Conservation (phyloP, 495 filamentous ascomycete genomes). For the Diplogelasinospora grovesii region DNA sequence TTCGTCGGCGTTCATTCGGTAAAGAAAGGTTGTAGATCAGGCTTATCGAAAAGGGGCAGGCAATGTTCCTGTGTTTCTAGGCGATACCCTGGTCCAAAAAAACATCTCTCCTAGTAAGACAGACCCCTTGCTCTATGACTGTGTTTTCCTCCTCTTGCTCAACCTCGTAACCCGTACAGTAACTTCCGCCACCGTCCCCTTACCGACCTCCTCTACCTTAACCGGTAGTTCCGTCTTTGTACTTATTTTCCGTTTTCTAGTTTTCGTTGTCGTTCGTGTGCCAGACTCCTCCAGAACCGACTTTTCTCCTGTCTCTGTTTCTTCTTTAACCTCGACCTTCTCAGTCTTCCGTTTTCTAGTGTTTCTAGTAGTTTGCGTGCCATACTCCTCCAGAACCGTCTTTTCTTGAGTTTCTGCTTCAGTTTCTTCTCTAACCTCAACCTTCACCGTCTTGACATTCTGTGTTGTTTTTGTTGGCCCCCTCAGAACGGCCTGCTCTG, state of each 20-base stretch:
- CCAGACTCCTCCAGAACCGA: neutral
- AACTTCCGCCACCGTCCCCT: constrained; percentile 10
- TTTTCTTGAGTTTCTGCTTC: too few species aligned
- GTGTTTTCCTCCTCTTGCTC: constrained; percentile 17
- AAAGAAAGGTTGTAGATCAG: too few species aligned
- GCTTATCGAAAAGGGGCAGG: too few species aligned
- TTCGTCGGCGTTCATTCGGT: too few species aligned
- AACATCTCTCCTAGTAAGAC: too few species aligned
- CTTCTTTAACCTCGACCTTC: constrained; percentile 4
- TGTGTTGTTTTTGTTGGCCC: constrained; percentile 23
- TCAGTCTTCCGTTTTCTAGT: too few species aligned
- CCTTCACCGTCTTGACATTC: constrained; percentile 17
- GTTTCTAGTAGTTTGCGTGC: constrained; percentile 1
- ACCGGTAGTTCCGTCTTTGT: neutral
- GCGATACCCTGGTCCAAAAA: too few species aligned
- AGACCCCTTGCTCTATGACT: constrained; percentile 4
- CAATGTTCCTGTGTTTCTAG: too few species aligned
- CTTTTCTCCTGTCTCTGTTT: neutral
- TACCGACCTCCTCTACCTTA: constrained; percentile 10
- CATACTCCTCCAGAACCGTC: neutral
- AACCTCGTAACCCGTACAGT: constrained; percentile 11
- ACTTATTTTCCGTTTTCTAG: constrained; percentile 13
- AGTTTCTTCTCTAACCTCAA: constrained; percentile 5
- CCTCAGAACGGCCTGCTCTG: constrained; percentile 48
- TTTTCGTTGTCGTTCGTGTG: too few species aligned